These are phyloP conservation scores for Singerocomus rubriflavus DNA, from an alignment of 1,284 basidiomycete species.

Conservation along the genomic window DNA sequence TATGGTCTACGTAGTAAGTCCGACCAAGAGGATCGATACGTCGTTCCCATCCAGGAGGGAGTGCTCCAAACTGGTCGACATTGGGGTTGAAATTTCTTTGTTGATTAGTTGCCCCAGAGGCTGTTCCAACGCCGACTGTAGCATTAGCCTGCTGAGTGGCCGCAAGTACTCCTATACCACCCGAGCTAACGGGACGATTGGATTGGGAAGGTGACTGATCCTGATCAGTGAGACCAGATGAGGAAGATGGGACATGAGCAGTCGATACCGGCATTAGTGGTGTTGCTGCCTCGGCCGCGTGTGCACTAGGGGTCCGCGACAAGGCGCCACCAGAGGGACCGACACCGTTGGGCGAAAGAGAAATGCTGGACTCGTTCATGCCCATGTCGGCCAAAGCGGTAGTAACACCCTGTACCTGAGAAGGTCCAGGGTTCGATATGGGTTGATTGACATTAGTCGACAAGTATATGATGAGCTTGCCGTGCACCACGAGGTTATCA, in stretches of 20 bases:
- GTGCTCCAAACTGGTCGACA: constrained; percentile 78
- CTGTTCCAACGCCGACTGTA: constrained; percentile 20
- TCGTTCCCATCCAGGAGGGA: constrained; percentile 89
- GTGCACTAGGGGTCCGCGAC: constrained; percentile 55
- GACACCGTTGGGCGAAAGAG: constrained; percentile 47
- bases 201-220: constrained; percentile 26
- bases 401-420: constrained; percentile 53
- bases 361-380: constrained; percentile 50
- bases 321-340: constrained; percentile 36
- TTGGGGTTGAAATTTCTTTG: constrained; percentile 82
- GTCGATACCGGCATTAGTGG: constrained; percentile 36
- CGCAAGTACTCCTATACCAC: constrained; percentile 13
- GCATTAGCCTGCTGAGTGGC: constrained; percentile 24
- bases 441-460: constrained; percentile 80
- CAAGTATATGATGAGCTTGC: constrained; percentile 87
- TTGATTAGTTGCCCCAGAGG: constrained; percentile 37
- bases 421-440: constrained; percentile 72
- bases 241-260: constrained; percentile 35
- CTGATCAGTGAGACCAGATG: constrained; percentile 22
- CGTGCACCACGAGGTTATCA: constrained; percentile 85
- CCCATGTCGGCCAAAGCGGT: constrained; percentile 58
- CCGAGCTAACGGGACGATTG: constrained; percentile 28
- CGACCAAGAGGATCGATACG: constrained; percentile 88
- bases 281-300: constrained; percentile 43
- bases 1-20: constrained; percentile 93